Evolutionary conservation across 805 yeast genomes (phyloP), one percentile per base, ranked within the genome.

Genomic region (Wickerhamiella qilinensis): DNA sequence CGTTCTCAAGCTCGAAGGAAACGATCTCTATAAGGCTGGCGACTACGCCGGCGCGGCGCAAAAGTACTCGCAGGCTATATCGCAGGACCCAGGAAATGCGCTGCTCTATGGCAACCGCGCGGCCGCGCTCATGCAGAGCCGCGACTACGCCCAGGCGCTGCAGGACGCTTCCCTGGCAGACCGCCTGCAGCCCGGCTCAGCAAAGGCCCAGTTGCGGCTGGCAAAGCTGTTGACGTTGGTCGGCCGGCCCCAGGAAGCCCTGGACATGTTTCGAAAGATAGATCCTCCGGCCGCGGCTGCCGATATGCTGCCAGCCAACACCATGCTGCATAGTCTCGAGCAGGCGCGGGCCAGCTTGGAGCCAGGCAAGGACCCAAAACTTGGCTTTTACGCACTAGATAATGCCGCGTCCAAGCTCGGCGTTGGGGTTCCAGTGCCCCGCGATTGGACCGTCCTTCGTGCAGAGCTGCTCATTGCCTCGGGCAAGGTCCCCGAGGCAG

Each of bases 391-490:
- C 43, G 51, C 60, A 4, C 42, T 63, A 15, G 55, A 55, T 17
- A 52, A 58, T 11, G 65, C 67, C 12, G 60, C 56, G 41, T 43
- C 56, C 14, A 49, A 50, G 15, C 50, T 63, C 24, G 65, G 63
- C 15, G 37, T 43, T 18, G 55, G 56, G 21, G 60, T 53, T 4
- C 35, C 46, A 12, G 43, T 50, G 12, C 68, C 68, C 0, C 42
- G 49, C 24, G 36, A 42, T 3, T 62, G 67, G 67, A 40, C 45
- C 17, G 43, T 57, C 25, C 46, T 58, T 31, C 47, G 59, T 29
- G 59, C 49, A 18, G 45, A 44, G 40, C 49, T 58, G 6, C 43
- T 50, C 20, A 35, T 53, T 8, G 45, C 38, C 11, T 42, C 50
- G 12, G 59, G 59, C 15, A 54, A 58, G 19, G 35, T 43, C 8